These are phyloP conservation scores for Wickerhamiella infanticola DNA, from an alignment of 1,139 yeast genomes.

Conservation along the genomic window DNA sequence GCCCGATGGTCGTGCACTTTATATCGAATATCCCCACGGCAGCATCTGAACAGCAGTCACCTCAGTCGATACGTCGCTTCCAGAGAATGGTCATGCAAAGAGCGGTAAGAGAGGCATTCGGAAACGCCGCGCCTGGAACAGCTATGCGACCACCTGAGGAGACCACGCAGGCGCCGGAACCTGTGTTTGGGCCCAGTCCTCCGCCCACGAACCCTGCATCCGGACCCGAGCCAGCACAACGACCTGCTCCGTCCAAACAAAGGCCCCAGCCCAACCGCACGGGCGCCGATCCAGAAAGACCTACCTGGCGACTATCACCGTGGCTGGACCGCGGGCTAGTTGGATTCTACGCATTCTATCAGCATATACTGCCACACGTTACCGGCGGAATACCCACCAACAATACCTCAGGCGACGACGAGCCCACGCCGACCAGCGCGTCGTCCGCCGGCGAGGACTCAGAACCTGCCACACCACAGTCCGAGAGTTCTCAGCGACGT, in stretches of 20 bases:
- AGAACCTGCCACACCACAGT: background rate
- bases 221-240: too few relatives aligned
- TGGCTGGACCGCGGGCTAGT: background rate
- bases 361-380: background rate
- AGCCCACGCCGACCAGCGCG: background rate
- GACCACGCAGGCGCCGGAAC: too few relatives aligned
- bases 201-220: too few relatives aligned
- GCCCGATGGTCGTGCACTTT: background rate
- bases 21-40: background rate
- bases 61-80: background rate
- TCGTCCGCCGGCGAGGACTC: background rate
- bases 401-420: background rate
- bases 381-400: background rate
- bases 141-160: background rate
- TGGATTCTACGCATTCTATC: background rate
- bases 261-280: too few relatives aligned
- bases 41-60: background rate
- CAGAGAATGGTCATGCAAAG: background rate
- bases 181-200: too few relatives aligned
- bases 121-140: background rate
- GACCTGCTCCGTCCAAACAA: too few relatives aligned
- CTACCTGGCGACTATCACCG: background rate
- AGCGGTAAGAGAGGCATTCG: background rate
- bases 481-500: background rate
- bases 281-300: too few relatives aligned